These are phyloP conservation scores for Fusarium metavorans DNA, from an alignment of 2,329 filamentous ascomycete species.

Conservation along the genomic window DNA sequence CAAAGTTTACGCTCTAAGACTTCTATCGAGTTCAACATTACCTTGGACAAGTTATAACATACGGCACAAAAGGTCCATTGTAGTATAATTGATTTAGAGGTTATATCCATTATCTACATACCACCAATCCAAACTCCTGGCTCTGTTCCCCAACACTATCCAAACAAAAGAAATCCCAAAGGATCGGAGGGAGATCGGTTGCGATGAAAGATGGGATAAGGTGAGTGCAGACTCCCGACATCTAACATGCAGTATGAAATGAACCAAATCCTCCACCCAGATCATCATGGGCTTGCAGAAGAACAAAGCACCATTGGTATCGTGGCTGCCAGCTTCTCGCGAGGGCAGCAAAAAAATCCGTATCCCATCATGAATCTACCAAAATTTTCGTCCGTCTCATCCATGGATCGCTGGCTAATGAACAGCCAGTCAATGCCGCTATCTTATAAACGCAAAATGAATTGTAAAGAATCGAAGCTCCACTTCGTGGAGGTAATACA, in stretches of 20 bases:
- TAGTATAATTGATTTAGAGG: not conserved
- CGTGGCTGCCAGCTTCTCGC: not conserved
- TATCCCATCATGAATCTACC: not conserved
- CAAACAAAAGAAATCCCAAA: not conserved
- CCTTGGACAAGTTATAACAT: not conserved
- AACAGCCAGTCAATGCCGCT: not conserved
- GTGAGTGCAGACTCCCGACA: not conserved
- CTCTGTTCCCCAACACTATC: not conserved
- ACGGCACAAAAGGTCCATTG: not conserved
- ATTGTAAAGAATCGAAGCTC: not conserved
- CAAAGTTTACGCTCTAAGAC: not conserved
- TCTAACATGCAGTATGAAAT: not conserved
- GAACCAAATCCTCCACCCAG: not conserved
- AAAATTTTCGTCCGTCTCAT: not conserved
- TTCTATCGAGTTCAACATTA: not conserved
- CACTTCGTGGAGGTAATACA: not conserved
- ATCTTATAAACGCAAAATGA: not conserved
- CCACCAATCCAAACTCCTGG: not conserved
- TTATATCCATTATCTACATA: not conserved
- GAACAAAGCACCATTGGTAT: not conserved
- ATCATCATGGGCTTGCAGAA: not conserved
- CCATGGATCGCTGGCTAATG: not conserved
- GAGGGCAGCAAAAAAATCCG: not conserved
- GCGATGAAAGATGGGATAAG: not conserved
- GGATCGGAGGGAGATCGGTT: not conserved